phyloP scores from a whole-genome alignment of 2,329 filamentous ascomycete genomes.

The Fusarium sp. region DNA sequence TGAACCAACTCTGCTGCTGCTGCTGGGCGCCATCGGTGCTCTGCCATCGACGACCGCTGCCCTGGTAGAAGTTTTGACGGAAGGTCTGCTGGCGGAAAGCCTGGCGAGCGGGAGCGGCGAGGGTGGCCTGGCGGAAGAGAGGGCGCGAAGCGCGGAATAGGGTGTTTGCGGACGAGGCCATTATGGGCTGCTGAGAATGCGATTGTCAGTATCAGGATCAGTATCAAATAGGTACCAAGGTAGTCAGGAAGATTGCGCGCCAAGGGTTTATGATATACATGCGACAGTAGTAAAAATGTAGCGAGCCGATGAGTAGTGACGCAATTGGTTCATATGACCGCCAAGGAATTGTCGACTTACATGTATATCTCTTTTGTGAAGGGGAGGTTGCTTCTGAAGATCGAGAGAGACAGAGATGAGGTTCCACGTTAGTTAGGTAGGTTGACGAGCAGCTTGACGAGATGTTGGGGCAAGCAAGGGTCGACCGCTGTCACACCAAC shows the following conservation, averaged over 20 bases:
- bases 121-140: constrained; percentile 63
- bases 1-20: constrained; percentile 65
- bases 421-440: neutral
- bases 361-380: constrained; percentile 13
- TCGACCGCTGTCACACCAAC: constrained; percentile 36
- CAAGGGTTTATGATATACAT: neutral
- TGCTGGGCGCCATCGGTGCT: constrained; percentile 67
- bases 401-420: constrained; percentile 14
- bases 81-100: constrained; percentile 59
- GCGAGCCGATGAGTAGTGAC: neutral
- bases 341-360: constrained; percentile 15
- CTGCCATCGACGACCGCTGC: constrained; percentile 67
- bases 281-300: neutral
- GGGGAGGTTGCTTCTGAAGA: constrained; percentile 10
- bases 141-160: constrained; percentile 65
- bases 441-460: constrained; percentile 25
- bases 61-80: constrained; percentile 54
- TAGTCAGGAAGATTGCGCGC: constrained; percentile 6
- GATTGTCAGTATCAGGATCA: constrained; percentile 16
- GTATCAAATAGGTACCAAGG: neutral
- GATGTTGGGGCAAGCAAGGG: constrained; percentile 32
- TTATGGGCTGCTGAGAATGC: constrained; percentile 39
- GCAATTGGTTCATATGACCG: constrained; percentile 1
- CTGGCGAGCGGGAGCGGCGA: constrained; percentile 62
- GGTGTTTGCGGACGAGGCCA: constrained; percentile 58